Evolutionary conservation across 2,329 filamentous ascomycete species (phyloP), one percentile per base, ranked within the genome.

Genomic region (Colletotrichum plurivorum): DNA sequence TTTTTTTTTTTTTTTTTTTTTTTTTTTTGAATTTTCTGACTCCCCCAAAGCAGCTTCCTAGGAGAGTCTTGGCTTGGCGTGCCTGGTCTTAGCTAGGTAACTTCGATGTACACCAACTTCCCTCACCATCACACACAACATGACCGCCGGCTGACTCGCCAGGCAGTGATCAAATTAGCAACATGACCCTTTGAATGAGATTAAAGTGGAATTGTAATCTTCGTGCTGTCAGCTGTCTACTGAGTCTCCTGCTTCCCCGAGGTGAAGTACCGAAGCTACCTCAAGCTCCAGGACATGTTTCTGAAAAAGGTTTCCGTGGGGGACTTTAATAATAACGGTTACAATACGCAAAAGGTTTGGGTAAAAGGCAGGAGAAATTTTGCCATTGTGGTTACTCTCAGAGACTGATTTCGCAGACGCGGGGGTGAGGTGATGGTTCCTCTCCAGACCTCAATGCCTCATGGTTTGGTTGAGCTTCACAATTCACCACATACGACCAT

Each of bases 171-270:
- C 20, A 22, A 3, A 2, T 22, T 22, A 22, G 2, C 20, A 22
- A 22, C 20, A 22, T 22, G 20, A 3, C 2, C 2, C 20, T 22
- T 22, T 79, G n/a, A 79, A 5, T 80, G 78, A n/a, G n/a, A n/a
- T n/a, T n/a, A 1, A 83, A 83, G 72, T 80, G 80, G 0, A 76
- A 76, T 0, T 84, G 73, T 84, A 1, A 84, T 81, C 70, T 78
- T 76, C 1, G 80, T 73, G 0, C 71, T 78, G 3, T 51, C 66
- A 7, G 74, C 68, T 22, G 69, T 75, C 20, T 72, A 76, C 25
- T 79, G 74, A 61, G 39, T 80, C 18, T 75, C 76, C 48, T 76
- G 68, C 53, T 74, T 81, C 77, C 83, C 83, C 3, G 76, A 78
- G 68, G 77, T 75, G 18, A 63, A 71, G 20, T 71, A 69, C 2